Evolutionary conservation across 352 stramenopile genomes (phyloP), one percentile per base, ranked within the genome.

Genomic region (Pythium dissotocum): DNA sequence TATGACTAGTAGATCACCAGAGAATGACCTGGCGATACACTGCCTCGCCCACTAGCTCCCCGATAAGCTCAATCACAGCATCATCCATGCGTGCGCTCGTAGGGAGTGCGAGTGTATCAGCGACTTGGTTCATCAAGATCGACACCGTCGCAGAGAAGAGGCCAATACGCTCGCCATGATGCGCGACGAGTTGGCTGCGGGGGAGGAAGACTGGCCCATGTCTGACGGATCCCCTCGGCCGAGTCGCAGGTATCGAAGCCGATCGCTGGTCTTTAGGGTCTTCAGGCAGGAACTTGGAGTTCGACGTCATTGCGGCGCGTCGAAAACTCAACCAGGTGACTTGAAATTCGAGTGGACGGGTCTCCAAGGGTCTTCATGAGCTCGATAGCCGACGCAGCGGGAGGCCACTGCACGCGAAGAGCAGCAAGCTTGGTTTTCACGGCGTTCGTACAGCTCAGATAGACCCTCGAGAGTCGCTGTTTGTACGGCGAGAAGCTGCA

Each of bases 11-110:
- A 10, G 33, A 38, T 38, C 33, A 65, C 32, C 59, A 52, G 8
- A 59, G 33, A 24, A 26, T 16, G 32, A 65, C 56, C 18, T 65
- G 59, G 3, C 59, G 59, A 18, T 66, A 58, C 8, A 66, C 12
- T 6, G 48, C 26, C 0, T 38, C 12, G 7, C 32, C 53, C 1
- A 58, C 52, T 49, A 57, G 49, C 18, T 48, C 44, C 0, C 30
- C 42, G 14, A 68, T 57, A 1, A 42, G 18, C 32, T 57, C 33
- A 3, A 68, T 16, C 6, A 62, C 62, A 2, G 48, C 42, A n/a
- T 56, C 54, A 9, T 61, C 62, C 52, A 68, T 49, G 14, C 51
- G 46, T 9, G 56, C 54, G 2, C 30, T 16, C 6, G 40, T 55
- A n/a, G 54, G 28, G 1, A 28, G 30, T 2, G 61, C 53, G 1